Evolutionary conservation across 2,329 filamentous ascomycete genomes (phyloP).

Genomic region (Botrytis porri): DNA sequence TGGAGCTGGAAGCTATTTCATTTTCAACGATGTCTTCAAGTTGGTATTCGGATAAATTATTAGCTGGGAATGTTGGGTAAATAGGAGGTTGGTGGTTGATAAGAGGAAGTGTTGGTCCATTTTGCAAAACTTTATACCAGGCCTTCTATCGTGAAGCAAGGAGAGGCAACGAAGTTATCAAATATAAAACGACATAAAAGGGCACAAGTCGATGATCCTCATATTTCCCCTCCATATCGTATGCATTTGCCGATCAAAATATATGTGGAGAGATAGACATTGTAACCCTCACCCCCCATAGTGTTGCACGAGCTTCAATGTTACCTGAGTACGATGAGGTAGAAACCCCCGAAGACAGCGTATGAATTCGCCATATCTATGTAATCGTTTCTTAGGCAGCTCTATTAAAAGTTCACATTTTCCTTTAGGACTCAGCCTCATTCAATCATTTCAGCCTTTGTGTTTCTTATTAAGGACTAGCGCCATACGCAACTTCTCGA

Average conservation of each 20-base stretch:
- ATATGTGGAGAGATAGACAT: constrained; percentile 8
- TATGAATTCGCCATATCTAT: neutral
- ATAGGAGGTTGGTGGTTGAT: constrained; percentile 20
- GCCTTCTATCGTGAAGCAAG: constrained; percentile 25
- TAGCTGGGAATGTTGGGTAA: constrained; percentile 25
- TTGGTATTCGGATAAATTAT: constrained; percentile 62
- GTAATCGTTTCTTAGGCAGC: constrained; percentile 8
- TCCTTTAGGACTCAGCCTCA: constrained; percentile 10
- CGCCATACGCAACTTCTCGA: constrained; percentile 18
- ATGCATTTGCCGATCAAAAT: constrained; percentile 1
- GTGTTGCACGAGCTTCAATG: constrained; percentile 1
- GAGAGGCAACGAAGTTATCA: constrained; percentile 24
- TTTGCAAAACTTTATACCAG: constrained; percentile 31
- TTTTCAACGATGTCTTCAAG: constrained; percentile 95
- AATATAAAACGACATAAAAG: constrained; percentile 12
- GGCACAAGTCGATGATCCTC: constrained; percentile 5
- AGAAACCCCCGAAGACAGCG: neutral
- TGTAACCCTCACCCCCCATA: neutral
- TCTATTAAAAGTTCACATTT: neutral
- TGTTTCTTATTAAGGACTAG: constrained; percentile 15
- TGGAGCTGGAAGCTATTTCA: constrained; percentile 67
- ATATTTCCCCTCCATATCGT: constrained; percentile 1
- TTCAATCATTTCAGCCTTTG: constrained; percentile 10
- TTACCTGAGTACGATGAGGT: neutral
- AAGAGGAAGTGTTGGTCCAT: constrained; percentile 21